Evolutionary conservation across 2,329 filamentous ascomycete genomes (phyloP), one percentile per base, ranked within the genome.

Genomic region (Aspergillus sp.): DNA sequence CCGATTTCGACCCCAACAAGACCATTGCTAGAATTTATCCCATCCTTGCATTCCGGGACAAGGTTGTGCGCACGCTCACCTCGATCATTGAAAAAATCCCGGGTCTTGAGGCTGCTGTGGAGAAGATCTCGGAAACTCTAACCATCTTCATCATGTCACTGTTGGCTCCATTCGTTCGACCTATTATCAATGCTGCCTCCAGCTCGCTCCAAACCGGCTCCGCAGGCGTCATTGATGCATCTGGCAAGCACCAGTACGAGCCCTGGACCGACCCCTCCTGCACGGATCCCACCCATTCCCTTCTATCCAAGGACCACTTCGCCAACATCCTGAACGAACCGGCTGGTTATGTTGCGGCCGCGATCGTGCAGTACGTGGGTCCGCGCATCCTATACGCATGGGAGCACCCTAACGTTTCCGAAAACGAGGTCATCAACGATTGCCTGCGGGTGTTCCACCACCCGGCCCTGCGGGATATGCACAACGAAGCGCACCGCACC

Each of bases 91-190:
- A 89, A 58, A 96, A 94, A 72, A 85, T 98, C 35, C 93, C 93
- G 0, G 91, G 91, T 0, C 76, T 98, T 3, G 88, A 95, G 68
- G 73, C 83, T 51, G 74, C 96, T n/a, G 81, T 97, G 26, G 91
- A 97, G 53, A 91, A 88, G 58, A 94, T 98, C 58, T 88, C 86
- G 47, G 93, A 98, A 71, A 91, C 86, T 1, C 75, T 98, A 36
- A 95, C 91, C 0, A 77, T 95, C 5, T 97, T 97, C 63, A 81
- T 98, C 43, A 78, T 98, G 51, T 90, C 89, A 4, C 78, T 98
- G 1, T 77, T 98, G 12, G 88, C 93, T 0, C 93, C 93, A 0
- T 97, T 94, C 66, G 79, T 98, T 51, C 82, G 89, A 47, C 93
- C 93, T 7, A 85, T 98, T 62, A 96, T 98, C 66, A 85, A 84